Conservation (phyloP, 2,329 filamentous ascomycete genomes). For the Epichloe baconii region DNA sequence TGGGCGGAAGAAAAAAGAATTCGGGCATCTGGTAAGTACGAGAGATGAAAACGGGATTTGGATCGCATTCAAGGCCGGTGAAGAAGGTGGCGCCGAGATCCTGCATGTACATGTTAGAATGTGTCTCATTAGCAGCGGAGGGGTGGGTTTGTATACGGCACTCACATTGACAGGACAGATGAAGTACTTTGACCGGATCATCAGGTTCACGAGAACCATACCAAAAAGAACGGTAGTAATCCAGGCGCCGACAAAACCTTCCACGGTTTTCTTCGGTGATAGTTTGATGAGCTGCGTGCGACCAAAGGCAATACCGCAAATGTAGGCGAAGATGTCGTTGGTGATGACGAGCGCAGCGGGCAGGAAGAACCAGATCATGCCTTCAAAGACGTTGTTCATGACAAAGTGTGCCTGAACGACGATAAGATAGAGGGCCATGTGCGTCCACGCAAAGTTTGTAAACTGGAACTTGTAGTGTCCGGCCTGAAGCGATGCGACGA, state of each 20-base stretch:
- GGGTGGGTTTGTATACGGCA: constrained; percentile 1
- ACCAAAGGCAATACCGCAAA: constrained; percentile 94
- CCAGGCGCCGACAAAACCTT: constrained; percentile 95
- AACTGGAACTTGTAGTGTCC: constrained; percentile 98
- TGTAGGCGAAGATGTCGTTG: constrained; percentile 97
- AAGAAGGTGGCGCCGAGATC: constrained; percentile 89
- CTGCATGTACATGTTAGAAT: constrained; percentile 14
- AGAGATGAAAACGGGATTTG: constrained; percentile 82
- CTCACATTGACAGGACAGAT: constrained; percentile 85
- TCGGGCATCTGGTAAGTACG: constrained; percentile 61
- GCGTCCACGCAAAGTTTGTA: constrained; percentile 97
- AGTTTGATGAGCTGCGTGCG: constrained; percentile 95
- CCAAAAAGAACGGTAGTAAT: constrained; percentile 85
- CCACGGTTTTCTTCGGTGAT: constrained; percentile 97
- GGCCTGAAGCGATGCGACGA: constrained; percentile 86
- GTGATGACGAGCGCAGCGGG: constrained; percentile 91
- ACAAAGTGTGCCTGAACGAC: constrained; percentile 97
- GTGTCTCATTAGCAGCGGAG: background rate
- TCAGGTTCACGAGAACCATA: constrained; percentile 64
- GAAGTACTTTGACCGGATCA: constrained; percentile 91
- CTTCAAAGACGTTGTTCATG: constrained; percentile 99
- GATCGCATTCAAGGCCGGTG: constrained; percentile 77
- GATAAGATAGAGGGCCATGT: constrained; percentile 97
- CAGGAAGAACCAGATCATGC: constrained; percentile 99
- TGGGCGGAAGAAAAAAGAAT: constrained; percentile 59